Percentiles rank a stretch among this genome's conserved stretches.
These are phyloP conservation scores for Phytopythium cucurbitacearum DNA, from an alignment of 352 stramenopile species.

Conservation along the genomic window DNA sequence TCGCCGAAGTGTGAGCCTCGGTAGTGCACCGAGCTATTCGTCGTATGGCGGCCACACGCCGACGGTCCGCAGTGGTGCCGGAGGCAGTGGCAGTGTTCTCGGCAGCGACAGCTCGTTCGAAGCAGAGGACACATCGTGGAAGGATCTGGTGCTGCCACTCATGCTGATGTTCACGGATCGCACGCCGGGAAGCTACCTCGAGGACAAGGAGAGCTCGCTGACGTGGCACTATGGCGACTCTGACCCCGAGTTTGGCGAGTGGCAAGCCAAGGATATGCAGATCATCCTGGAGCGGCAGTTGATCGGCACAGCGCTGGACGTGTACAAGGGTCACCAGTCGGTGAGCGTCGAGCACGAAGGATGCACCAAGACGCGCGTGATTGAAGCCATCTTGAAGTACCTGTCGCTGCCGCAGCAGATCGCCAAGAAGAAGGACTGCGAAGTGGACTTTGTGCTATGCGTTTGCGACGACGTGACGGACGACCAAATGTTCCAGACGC, in stretches of 20 bases:
- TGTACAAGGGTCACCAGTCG: constrained; percentile 81
- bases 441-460: constrained; percentile 87
- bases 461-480: constrained; percentile 87
- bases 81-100: constrained; percentile 11
- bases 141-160: constrained; percentile 70
- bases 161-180: constrained; percentile 77
- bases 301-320: constrained; percentile 79
- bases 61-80: constrained; percentile 6
- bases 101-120: constrained; percentile 46
- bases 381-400: constrained; percentile 72
- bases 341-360: constrained; percentile 81
- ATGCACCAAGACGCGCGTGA: constrained; percentile 71
- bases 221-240: constrained; percentile 88
- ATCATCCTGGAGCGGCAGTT: constrained; percentile 86
- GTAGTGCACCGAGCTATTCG: constrained; percentile 34
- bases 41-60: constrained; percentile 20
- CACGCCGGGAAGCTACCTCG: constrained; percentile 76
- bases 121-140: constrained; percentile 67
- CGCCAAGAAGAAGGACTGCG: constrained; percentile 49
- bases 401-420: constrained; percentile 67
- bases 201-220: constrained; percentile 83
- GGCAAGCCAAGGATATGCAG: constrained; percentile 89
- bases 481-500: constrained; percentile 89
- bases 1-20: constrained; percentile 37
- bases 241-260: constrained; percentile 81